Evolutionary conservation across 75 land plant genomes (phyloP).

Genomic region (Pinus tabuliformis): DNA sequence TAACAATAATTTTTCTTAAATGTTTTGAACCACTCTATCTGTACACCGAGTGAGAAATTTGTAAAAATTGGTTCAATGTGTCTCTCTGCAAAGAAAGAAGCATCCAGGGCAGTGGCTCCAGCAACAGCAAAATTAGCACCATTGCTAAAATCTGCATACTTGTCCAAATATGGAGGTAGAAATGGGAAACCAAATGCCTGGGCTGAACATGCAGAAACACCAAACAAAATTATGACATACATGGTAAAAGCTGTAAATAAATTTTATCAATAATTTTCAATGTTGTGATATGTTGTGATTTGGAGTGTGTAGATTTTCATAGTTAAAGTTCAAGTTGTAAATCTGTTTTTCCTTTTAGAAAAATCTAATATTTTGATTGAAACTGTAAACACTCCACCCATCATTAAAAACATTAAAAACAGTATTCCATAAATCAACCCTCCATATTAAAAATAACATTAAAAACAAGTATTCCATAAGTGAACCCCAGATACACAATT

Average conservation of each 20-base stretch:
- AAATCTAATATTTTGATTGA: no score
- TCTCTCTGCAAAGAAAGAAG: neutral
- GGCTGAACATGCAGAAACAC: neutral
- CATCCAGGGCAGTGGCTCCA: conserved; percentile 36
- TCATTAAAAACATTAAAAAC: no score
- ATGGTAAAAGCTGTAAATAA: neutral
- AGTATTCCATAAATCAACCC: no score
- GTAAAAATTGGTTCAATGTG: neutral
- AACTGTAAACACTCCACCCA: no score
- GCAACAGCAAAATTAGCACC: conserved; percentile 57
- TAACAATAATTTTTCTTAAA: neutral
- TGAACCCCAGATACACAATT: no score
- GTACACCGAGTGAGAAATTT: neutral
- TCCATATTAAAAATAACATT: no score
- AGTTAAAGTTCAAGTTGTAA: no score
- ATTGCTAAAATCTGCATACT: conserved; percentile 11
- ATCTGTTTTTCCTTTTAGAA: no score
- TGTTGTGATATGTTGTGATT: no score
- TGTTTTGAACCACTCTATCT: neutral
- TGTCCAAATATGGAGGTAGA: neutral
- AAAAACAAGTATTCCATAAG: no score
- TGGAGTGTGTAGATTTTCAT: no score
- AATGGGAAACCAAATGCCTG: conserved; percentile 8
- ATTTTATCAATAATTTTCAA: neutral
- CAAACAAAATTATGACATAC: neutral